Conservation (phyloP, 352 stramenopile genomes). For the Halophytophthora polymorphica region DNA sequence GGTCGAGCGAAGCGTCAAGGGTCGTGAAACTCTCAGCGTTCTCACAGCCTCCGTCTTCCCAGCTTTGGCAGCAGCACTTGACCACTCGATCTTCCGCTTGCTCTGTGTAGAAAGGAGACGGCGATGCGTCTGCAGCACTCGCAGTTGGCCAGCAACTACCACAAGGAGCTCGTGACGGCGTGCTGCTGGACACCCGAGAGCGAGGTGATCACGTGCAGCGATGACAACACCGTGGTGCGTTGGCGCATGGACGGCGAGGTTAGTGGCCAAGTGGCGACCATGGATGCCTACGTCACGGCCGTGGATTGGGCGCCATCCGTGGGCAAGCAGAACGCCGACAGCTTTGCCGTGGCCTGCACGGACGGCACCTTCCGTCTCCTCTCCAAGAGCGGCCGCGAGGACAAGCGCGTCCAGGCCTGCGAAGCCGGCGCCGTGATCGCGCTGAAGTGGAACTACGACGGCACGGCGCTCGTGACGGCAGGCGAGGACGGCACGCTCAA, state of each 20-base stretch:
- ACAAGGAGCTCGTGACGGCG: slow-evolving; percentile 80
- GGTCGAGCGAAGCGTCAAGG: too few relatives aligned
- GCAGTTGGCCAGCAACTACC: slow-evolving; percentile 67
- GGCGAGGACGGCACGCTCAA: slow-evolving; percentile 94
- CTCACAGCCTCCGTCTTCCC: too few relatives aligned
- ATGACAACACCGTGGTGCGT: slow-evolving; percentile 80
- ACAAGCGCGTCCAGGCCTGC: slow-evolving; percentile 88
- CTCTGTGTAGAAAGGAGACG: not conserved
- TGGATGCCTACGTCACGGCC: slow-evolving; percentile 75
- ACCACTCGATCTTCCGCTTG: slow-evolving; percentile 19
- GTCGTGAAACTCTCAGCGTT: too few relatives aligned
- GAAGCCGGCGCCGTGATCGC: slow-evolving; percentile 83
- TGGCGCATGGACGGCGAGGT: slow-evolving; percentile 87
- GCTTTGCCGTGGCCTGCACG: slow-evolving; percentile 88
- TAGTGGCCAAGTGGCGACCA: slow-evolving; percentile 60
- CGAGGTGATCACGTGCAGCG: slow-evolving; percentile 84
- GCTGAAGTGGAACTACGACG: slow-evolving; percentile 93
- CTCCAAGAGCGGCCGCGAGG: slow-evolving; percentile 86
- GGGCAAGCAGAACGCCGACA: slow-evolving; percentile 78
- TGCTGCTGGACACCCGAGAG: slow-evolving; percentile 89
- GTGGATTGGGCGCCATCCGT: slow-evolving; percentile 82
- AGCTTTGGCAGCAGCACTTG: too few relatives aligned
- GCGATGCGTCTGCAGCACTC: slow-evolving; percentile 79
- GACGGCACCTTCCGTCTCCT: slow-evolving; percentile 90
- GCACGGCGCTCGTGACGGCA: slow-evolving; percentile 85